These are phyloP conservation scores for Metschnikowia borealis DNA, from an alignment of 805 yeast species.

Conservation along the genomic window DNA sequence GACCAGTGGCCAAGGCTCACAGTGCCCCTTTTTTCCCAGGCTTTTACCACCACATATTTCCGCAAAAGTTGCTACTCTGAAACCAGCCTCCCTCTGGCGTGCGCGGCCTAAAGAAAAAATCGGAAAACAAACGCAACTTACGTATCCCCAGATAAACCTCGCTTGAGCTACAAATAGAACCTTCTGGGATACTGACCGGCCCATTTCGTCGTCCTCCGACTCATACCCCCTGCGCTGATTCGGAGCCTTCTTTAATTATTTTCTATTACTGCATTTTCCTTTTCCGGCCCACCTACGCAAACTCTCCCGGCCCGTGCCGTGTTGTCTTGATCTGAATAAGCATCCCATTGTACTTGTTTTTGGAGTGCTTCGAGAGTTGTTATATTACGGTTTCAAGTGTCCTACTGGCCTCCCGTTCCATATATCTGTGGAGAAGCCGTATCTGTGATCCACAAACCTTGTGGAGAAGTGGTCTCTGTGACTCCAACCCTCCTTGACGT, in stretches of 20 bases:
- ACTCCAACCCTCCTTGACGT: neutral
- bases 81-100: slow-evolving; percentile 7
- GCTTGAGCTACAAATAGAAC: slow-evolving; percentile 1
- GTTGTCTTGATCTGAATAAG: neutral
- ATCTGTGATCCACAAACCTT: neutral
- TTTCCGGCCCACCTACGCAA: neutral
- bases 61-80: slow-evolving; percentile 5
- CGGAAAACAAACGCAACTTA: slow-evolving; percentile 1
- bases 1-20: slow-evolving; percentile 1
- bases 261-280: neutral
- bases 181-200: neutral
- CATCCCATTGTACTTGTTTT: neutral
- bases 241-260: neutral
- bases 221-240: neutral
- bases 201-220: neutral
- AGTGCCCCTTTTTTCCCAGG: neutral
- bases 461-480: neutral
- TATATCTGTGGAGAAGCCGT: neutral
- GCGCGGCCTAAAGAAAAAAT: slow-evolving; percentile 5
- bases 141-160: neutral
- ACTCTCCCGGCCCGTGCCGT: neutral
- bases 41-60: neutral
- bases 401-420: neutral
- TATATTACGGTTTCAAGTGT: neutral
- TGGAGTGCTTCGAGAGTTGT: neutral